These are phyloP conservation scores for Cymodocea nodosa DNA, from an alignment of 116 monocot species.

Conservation along the genomic window DNA sequence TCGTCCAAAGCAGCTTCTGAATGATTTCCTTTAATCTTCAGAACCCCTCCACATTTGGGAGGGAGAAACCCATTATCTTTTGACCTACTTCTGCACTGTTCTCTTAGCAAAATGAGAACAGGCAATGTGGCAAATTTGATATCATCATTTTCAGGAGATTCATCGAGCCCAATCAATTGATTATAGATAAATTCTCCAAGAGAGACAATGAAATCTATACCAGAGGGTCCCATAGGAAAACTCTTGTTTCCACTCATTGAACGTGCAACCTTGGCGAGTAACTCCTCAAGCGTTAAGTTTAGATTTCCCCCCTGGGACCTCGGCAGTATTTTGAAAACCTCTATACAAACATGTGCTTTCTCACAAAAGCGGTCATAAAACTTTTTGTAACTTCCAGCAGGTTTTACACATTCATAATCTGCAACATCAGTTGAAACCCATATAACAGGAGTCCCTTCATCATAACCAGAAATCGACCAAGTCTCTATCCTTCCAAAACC, in stretches of 20 bases:
- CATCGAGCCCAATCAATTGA: constrained; percentile 85
- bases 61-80: constrained; percentile 13
- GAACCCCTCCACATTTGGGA: constrained; percentile 16
- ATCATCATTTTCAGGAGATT: constrained; percentile 24
- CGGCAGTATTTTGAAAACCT: constrained; percentile 59
- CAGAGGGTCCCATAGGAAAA: constrained; percentile 31
- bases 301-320: constrained; percentile 76
- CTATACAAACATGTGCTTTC: constrained; percentile 76
- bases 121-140: constrained; percentile 36
- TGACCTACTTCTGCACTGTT: constrained; percentile 47
- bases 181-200: constrained; percentile 84
- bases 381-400: constrained; percentile 58
- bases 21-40: constrained; percentile 46
- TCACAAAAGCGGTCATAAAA: constrained; percentile 64
- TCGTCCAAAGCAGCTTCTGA: constrained; percentile 41
- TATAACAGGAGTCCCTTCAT: constrained; percentile 75
- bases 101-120: constrained; percentile 66
- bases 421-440: constrained; percentile 89
- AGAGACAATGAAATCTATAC: constrained; percentile 76
- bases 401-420: constrained; percentile 95
- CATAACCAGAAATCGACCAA: constrained; percentile 97
- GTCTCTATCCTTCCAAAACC: constrained; percentile 90
- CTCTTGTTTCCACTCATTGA: constrained; percentile 55
- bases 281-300: constrained; percentile 58
- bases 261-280: constrained; percentile 80